Evolutionary conservation across 2,329 filamentous ascomycete genomes (phyloP), one percentile per base, ranked within the genome.

Genomic region (Xylariaceae sp.): DNA sequence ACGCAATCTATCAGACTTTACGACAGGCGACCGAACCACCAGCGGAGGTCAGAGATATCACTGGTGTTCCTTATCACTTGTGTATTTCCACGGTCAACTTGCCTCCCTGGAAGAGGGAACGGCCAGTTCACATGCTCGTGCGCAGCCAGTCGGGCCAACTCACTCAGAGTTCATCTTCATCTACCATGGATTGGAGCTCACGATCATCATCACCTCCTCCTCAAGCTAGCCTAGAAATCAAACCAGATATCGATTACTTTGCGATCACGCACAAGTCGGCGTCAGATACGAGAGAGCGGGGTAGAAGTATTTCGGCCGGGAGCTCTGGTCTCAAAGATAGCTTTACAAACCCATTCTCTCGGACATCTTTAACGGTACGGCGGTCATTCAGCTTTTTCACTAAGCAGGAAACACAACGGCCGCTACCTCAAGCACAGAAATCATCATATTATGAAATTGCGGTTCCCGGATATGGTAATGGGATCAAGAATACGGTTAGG

Each of bases 1-100:
- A 93, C 64, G 81, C 84, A 15, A 80, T 84, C 3, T 80, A 91
- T 51, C 90, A 94, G 67, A 86, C 85, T n/a, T 77, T 94, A 1
- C 79, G 81, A 8, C 83, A 82, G 47, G 84, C 85, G 30, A 86
- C 83, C 1, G 74, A 80, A 27, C 75, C 81, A 0, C 86, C 89
- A 0, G 67, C 74, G 4, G 83, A 89, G 62, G 84, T 90, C 23
- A 76, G 77, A 13, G 81, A 87, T 49, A 73, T 76, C 1, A 74
- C 78, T 1, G 75, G 75, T 11, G 77, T 83, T 1, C 73, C 77
- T 0, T 93, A 93, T 58, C 76, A 79, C 45, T 66, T 83, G 16
- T 72, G 75, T 29, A 72, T 81, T 0, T 73, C 75, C 1, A 74
- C 72, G 0, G 67, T 66, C 2, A 65, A 72, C 23, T 61, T 80